phyloP scores from a whole-genome alignment of 306 rosid species.

The Comarum palustre region DNA sequence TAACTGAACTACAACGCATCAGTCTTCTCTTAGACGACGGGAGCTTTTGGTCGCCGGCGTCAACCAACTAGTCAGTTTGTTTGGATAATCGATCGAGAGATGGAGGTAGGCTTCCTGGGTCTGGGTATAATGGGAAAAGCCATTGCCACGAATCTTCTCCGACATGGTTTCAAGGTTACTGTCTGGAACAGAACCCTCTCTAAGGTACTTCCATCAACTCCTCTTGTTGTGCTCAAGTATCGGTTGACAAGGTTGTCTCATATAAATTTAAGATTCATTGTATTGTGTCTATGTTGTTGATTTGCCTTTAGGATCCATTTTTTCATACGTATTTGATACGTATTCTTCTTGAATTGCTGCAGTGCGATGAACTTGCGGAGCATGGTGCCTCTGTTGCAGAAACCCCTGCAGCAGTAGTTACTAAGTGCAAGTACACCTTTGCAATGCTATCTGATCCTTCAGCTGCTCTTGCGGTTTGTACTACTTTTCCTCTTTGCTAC shows the following conservation, averaged over 20 bases:
- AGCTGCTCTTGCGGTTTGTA: conserved; percentile 72
- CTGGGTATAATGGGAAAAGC: conserved; percentile 94
- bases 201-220: conserved; percentile 38
- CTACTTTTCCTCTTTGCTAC: conserved; percentile 9
- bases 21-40: not conserved
- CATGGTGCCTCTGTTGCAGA: conserved; percentile 68
- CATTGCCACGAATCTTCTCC: conserved; percentile 58
- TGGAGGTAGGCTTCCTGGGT: conserved; percentile 82
- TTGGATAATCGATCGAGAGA: not conserved
- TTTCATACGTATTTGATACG: not conserved
- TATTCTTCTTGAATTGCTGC: conserved; percentile 17
- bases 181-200: conserved; percentile 85
- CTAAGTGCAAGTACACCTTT: conserved; percentile 73
- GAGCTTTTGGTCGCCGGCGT: not conserved
- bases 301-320: not conserved
- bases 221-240: not conserved
- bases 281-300: not conserved
- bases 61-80: not conserved
- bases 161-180: conserved; percentile 68
- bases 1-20: not conserved
- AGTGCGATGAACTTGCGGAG: conserved; percentile 67
- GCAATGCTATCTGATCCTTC: conserved; percentile 78
- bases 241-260: not conserved
- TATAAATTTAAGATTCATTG: not conserved
- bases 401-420: conserved; percentile 71